Evolutionary conservation across 192 early-diverging fungal genomes (phyloP).

Genomic region (Geosiphon pyriformis): DNA sequence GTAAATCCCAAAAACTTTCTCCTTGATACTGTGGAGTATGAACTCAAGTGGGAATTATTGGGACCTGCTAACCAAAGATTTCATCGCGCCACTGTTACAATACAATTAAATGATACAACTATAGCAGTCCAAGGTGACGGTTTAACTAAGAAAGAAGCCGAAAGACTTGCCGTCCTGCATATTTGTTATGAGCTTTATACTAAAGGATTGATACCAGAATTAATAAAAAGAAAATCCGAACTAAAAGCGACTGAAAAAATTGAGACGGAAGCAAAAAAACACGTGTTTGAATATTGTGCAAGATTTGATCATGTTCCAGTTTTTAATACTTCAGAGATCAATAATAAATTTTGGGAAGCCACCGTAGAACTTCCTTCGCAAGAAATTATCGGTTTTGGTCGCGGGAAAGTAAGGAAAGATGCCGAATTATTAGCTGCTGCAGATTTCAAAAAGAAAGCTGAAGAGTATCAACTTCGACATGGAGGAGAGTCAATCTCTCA

Average conservation of each 20-base stretch:
- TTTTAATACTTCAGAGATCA: neutral
- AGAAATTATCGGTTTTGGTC: conserved; percentile 34
- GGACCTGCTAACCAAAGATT: conserved; percentile 18
- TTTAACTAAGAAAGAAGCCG: conserved; percentile 40
- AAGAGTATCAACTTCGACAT: conserved; percentile 26
- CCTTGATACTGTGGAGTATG: neutral
- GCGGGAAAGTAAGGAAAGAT: conserved; percentile 28
- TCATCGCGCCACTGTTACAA: conserved; percentile 8
- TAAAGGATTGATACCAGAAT: conserved; percentile 34
- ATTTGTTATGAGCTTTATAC: conserved; percentile 34
- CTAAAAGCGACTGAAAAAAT: too few relatives aligned
- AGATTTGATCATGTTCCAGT: conserved; percentile 18
- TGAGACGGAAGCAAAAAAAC: conserved; percentile 24
- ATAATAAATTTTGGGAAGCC: conserved; percentile 8
- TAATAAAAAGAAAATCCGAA: conserved; percentile 14
- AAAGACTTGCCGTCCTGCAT: conserved; percentile 34
- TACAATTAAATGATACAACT: conserved; percentile 4
- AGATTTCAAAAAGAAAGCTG: conserved; percentile 39
- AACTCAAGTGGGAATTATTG: conserved; percentile 8
- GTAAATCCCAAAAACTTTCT: conserved; percentile 23
- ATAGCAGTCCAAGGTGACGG: conserved; percentile 34
- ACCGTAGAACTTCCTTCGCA: conserved; percentile 22
- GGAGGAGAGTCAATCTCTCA: conserved; percentile 25
- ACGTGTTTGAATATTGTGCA: conserved; percentile 22
- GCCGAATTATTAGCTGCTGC: conserved; percentile 33